phyloP scores from a whole-genome alignment of 176 grass and related monocot genomes.

The Triticum monococcum region DNA sequence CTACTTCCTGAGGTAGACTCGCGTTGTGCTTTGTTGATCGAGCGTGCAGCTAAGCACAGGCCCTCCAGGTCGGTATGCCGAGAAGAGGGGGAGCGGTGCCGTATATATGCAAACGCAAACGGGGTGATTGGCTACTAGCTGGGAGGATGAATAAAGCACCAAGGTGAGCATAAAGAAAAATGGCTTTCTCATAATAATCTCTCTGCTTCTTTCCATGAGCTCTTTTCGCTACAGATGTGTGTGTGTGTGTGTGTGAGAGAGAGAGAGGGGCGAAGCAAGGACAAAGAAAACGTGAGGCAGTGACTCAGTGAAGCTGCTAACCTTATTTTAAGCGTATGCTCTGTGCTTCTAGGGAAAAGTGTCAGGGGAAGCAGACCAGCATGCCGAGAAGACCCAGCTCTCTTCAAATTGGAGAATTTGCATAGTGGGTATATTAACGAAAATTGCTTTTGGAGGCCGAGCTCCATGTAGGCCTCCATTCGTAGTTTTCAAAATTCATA shows the following conservation, averaged over 20 bases:
- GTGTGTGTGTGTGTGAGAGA: not conserved
- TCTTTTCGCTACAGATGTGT: slow-evolving; percentile 29
- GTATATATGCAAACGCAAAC: slow-evolving; percentile 35
- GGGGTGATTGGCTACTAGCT: not conserved
- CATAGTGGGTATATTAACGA: no score
- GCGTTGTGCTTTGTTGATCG: not conserved
- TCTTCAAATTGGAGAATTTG: not conserved
- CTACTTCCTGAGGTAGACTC: not conserved
- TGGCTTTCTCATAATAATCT: slow-evolving; percentile 34
- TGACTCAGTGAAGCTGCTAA: not conserved
- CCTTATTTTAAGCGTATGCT: not conserved
- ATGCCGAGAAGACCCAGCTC: not conserved
- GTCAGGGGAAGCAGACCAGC: not conserved
- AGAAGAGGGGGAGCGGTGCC: slow-evolving; percentile 8
- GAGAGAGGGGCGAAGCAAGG: not conserved
- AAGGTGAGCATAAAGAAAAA: slow-evolving; percentile 46
- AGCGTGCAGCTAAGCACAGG: not conserved
- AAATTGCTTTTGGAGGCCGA: no score
- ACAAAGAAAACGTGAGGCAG: slow-evolving; percentile 19
- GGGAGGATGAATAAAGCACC: slow-evolving; percentile 26
- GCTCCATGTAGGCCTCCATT: no score
- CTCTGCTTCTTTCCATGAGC: slow-evolving; percentile 39
- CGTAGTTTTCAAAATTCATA: no score
- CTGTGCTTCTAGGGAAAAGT: not conserved
- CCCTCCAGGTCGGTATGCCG: not conserved